phyloP scores from a whole-genome alignment of 2,329 filamentous ascomycete species.

The Beauveria bassiana region DNA sequence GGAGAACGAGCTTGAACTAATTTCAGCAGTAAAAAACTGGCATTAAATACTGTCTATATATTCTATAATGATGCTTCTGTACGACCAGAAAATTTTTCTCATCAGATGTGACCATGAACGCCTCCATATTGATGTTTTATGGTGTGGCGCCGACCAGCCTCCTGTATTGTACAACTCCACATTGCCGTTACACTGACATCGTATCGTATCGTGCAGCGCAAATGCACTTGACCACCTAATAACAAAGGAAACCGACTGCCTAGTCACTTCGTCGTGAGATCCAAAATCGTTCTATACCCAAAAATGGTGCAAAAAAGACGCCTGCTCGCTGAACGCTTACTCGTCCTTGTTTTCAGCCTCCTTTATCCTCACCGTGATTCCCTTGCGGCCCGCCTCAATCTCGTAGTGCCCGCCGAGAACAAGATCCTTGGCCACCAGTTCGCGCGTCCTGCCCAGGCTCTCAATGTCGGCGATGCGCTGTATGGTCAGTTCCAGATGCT shows the following conservation, averaged over 20 bases:
- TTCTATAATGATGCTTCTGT: no score
- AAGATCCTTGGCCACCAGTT: constrained; percentile 90
- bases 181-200: not conserved
- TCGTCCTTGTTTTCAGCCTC: constrained; percentile 28
- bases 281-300: not conserved
- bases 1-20: not conserved
- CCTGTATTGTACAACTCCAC: not conserved
- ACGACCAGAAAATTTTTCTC: no score
- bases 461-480: constrained; percentile 89
- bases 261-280: not conserved
- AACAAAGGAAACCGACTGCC: not conserved
- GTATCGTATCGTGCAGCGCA: not conserved
- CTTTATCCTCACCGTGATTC: constrained; percentile 35
- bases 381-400: constrained; percentile 38
- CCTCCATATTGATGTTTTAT: no score
- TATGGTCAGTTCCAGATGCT: constrained; percentile 74
- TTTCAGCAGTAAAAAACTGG: not conserved
- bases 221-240: not conserved
- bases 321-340: constrained; percentile 14
- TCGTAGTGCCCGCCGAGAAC: constrained; percentile 77
- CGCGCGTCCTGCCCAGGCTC: constrained; percentile 84
- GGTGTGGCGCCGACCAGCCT: not conserved
- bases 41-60: not conserved
- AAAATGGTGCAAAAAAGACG: not conserved
- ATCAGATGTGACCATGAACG: not conserved